Percentiles rank a stretch among this genome's conserved stretches.
Evolutionary conservation across 1,284 basidiomycete genomes (phyloP).

Genomic region (Cystobasidium slooffiae): DNA sequence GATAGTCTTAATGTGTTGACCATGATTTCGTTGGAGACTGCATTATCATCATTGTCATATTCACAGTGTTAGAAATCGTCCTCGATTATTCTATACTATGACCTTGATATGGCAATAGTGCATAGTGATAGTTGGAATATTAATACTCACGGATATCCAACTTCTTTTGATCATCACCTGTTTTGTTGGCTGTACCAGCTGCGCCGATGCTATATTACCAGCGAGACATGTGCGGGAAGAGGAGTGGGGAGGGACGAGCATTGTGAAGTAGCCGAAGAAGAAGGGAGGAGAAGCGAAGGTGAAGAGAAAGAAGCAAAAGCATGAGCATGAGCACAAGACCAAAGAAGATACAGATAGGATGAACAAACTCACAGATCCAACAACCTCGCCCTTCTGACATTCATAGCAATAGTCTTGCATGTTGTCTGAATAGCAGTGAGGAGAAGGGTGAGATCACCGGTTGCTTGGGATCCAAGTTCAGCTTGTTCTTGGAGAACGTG

Average conservation of each 20-base stretch:
- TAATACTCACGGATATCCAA: constrained; percentile 72
- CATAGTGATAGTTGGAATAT: not conserved
- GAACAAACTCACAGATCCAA: constrained; percentile 89
- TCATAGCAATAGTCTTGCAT: constrained; percentile 91
- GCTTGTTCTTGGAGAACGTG: constrained; percentile 45
- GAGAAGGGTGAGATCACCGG: constrained; percentile 91
- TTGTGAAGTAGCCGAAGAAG: not conserved
- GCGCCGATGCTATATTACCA: constrained; percentile 74
- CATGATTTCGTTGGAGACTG: constrained; percentile 97
- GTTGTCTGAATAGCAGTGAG: constrained; percentile 95
- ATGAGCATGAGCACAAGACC: not conserved
- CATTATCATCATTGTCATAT: not conserved
- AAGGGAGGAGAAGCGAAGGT: not conserved
- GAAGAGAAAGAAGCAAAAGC: not conserved
- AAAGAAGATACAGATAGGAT: too few relatives aligned
- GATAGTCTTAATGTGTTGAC: constrained; percentile 68
- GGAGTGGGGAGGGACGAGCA: too few relatives aligned
- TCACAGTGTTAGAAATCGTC: not conserved
- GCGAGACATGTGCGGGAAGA: not conserved
- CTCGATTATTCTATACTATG: not conserved
- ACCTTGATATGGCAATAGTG: not conserved
- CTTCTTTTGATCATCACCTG: constrained; percentile 99
- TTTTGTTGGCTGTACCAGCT: constrained; percentile 93
- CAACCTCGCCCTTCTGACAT: constrained; percentile 92
- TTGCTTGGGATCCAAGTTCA: constrained; percentile 61